Evolutionary conservation across 2,329 filamentous ascomycete genomes (phyloP).

Genomic region (Aspergillus sclerotialis): DNA sequence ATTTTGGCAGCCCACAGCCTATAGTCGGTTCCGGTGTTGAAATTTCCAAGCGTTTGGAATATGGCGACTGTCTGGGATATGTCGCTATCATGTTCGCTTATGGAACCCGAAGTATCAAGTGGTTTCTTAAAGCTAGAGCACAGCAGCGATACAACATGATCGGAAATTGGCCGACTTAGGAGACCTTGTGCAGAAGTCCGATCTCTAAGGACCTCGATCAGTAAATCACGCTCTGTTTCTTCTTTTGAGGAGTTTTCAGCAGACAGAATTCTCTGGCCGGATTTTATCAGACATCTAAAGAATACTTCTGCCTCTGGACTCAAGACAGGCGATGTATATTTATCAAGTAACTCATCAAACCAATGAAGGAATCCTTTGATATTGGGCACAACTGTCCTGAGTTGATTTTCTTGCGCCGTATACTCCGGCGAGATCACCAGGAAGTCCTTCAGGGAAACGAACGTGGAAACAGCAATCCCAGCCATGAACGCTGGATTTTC

Average conservation of each 20-base stretch:
- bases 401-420: constrained; percentile 79
- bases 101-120: constrained; percentile 52
- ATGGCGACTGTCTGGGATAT: constrained; percentile 62
- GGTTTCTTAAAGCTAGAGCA: constrained; percentile 67
- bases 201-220: constrained; percentile 75
- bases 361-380: constrained; percentile 70
- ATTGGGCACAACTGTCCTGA: constrained; percentile 67
- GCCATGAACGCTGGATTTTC: constrained; percentile 68
- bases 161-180: constrained; percentile 61
- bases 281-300: constrained; percentile 61
- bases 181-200: constrained; percentile 55
- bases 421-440: constrained; percentile 67
- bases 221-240: constrained; percentile 69
- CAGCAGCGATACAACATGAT: constrained; percentile 44
- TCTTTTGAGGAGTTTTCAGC: constrained; percentile 63
- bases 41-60: constrained; percentile 67
- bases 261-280: constrained; percentile 60
- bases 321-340: constrained; percentile 51
- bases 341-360: constrained; percentile 63
- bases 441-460: constrained; percentile 72
- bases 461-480: constrained; percentile 69
- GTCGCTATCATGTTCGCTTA: constrained; percentile 60
- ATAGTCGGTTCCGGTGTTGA: constrained; percentile 60
- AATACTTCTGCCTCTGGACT: constrained; percentile 45
- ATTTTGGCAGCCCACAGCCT: constrained; percentile 79